Evolutionary conservation across 148 eudicot genomes (phyloP), one percentile per base, ranked within the genome.

Genomic region (Silene uniflora): DNA sequence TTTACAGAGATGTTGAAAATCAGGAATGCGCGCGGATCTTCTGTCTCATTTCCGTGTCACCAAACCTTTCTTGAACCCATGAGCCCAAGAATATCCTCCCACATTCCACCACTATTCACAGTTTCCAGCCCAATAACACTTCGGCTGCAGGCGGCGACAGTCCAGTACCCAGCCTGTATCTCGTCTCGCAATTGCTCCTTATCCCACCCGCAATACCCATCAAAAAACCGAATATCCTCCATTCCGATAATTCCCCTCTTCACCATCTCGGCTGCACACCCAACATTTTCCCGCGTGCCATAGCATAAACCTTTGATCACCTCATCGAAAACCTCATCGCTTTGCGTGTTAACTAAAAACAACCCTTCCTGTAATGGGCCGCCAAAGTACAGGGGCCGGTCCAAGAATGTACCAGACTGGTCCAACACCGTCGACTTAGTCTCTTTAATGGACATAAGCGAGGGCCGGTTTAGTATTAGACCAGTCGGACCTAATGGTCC

Each of bases 201-300:
- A 21, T 90, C 95, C 97, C 98, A 93, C 68, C 95, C 97, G 79
- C 98, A 93, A 67, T 90, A 93, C 69, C 98, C 98, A 81, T 93
- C 95, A 76, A 88, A 93, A 83, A 93, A 93, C 84, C 86, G 84
- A 39, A 93, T 82, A 7, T 90, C 88, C 63, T 72, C 89, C n/a
- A 80, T 76, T 23, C 81, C 87, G 67, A 91, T 86, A 55, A 82
- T 82, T 76, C 84, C 81, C 82, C 97, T 87, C 85, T 90, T 91
- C 80, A 93, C 98, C 93, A 93, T 93, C 81, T 91, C 97, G 54
- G 90, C 87, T 16, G 88, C 93, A 78, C 93, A 87, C 0, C 95
- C 91, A 66, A 93, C 86, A 79, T 84, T 88, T 78, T 88, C 95
- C 81, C 87, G 90, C 0, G 90, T 93, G 49, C 97, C 97, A 73